A percentile compares a stretch with the other conserved stretches of the same genome.
These are phyloP conservation scores for Pisolithus thermaeus DNA, from an alignment of 1,284 basidiomycete species.

Conservation along the genomic window DNA sequence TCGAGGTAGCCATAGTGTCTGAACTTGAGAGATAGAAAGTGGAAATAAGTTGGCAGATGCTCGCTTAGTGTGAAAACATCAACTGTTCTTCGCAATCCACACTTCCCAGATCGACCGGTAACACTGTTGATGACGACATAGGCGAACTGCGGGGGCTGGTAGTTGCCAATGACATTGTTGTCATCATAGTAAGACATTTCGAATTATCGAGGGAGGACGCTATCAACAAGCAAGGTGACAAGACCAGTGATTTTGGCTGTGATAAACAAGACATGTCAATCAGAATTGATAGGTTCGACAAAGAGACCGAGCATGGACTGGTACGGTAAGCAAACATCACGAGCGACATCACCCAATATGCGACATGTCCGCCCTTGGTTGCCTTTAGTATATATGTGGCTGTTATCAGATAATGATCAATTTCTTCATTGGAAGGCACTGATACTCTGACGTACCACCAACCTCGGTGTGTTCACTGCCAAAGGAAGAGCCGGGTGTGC, in stretches of 20 bases:
- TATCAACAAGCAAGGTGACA: conserved; percentile 22
- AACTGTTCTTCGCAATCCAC: not conserved
- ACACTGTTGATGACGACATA: not conserved
- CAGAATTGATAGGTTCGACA: conserved; percentile 11
- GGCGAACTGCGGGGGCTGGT: not conserved
- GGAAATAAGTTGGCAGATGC: not conserved
- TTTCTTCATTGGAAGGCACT: conserved; percentile 57
- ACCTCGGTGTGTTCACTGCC: conserved; percentile 11
- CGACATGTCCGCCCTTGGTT: conserved; percentile 66
- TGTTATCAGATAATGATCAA: conserved; percentile 71
- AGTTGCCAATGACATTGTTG: not conserved
- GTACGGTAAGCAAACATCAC: conserved; percentile 41
- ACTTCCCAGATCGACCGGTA: not conserved
- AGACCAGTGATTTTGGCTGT: conserved; percentile 23
- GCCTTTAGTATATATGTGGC: conserved; percentile 66
- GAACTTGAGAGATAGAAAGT: not conserved
- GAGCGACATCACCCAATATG: conserved; percentile 65
- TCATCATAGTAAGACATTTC: not conserved
- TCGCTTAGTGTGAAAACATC: not conserved
- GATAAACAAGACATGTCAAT: conserved; percentile 13
- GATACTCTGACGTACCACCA: conserved; percentile 60
- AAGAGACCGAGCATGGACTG: conserved; percentile 16
- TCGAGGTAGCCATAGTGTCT: not conserved
- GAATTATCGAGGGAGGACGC: conserved; percentile 11
- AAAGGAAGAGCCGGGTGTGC: conserved; percentile 14